Evolutionary conservation across 2,329 filamentous ascomycete species (phyloP).

Genomic region (Didymella keratinophila): DNA sequence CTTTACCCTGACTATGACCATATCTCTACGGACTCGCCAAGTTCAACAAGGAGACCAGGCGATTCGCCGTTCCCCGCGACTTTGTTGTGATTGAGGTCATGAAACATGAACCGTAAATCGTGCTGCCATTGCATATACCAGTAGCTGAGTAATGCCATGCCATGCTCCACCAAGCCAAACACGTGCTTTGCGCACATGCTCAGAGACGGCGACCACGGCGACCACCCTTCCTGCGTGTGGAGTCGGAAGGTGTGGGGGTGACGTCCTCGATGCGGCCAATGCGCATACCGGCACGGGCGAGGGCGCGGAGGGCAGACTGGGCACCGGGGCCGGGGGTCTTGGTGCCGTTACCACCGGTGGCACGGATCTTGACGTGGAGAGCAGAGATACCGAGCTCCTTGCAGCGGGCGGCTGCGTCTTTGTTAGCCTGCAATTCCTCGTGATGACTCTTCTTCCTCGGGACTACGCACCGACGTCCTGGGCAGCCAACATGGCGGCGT

Average conservation of each 20-base stretch:
- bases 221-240: constrained; percentile 99
- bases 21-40: constrained; percentile 40
- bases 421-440: constrained; percentile 1
- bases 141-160: constrained; percentile 38
- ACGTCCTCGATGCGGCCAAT: constrained; percentile 99
- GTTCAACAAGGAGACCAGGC: constrained; percentile 53
- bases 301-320: constrained; percentile 97
- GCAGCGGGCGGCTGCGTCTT: constrained; percentile 76
- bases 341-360: constrained; percentile 99
- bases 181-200: constrained; percentile 58
- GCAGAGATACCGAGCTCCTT: constrained; percentile 88
- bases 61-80: constrained; percentile 50
- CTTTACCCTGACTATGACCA: constrained; percentile 43
- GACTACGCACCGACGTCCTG: constrained; percentile 70
- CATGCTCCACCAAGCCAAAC: constrained; percentile 49
- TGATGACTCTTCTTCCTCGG: background rate
- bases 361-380: constrained; percentile 99
- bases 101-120: constrained; percentile 43
- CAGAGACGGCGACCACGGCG: constrained; percentile 99
- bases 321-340: constrained; percentile 99
- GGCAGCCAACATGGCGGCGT: constrained; percentile 99
- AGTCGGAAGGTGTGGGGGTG: constrained; percentile 98
- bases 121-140: constrained; percentile 33
- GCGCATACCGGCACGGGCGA: constrained; percentile 99
- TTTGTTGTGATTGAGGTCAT: constrained; percentile 49